Evolutionary conservation across 768 basidiomycete species (phyloP).

Genomic region (Porphyrellus cyaneotinctus): DNA sequence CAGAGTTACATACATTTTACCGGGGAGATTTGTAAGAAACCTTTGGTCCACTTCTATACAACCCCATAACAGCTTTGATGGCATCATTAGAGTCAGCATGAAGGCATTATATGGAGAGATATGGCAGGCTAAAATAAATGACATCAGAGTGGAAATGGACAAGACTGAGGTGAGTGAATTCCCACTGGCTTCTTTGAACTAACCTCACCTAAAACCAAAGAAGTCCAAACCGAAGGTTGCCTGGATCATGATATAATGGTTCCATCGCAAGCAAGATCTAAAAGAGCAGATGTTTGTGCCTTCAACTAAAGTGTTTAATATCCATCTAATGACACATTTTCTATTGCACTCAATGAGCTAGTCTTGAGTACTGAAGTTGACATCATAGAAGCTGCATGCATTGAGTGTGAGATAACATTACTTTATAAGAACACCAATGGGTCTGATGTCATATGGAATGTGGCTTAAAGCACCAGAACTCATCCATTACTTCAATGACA

Average conservation of each 20-base stretch:
- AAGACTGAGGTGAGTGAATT: too few relatives aligned
- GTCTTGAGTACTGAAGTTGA: neutral
- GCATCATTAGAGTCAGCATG: neutral
- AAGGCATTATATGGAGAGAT: neutral
- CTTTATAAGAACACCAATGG: too few relatives aligned
- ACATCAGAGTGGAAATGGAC: neutral
- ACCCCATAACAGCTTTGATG: too few relatives aligned
- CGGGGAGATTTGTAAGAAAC: neutral
- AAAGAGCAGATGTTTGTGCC: neutral
- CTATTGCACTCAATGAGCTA: neutral
- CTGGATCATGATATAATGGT: slow-evolving; percentile 3
- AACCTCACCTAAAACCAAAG: too few relatives aligned
- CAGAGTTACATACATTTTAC: neutral
- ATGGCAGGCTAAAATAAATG: neutral
- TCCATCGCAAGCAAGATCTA: neutral
- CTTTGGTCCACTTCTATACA: too few relatives aligned
- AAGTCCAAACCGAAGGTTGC: neutral
- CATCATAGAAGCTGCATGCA: neutral
- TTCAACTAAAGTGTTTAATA: neutral
- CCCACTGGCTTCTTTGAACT: too few relatives aligned
- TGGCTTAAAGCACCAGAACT: neutral
- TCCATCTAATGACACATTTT: too few relatives aligned
- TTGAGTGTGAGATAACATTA: neutral
- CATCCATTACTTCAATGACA: neutral
- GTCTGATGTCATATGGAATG: too few relatives aligned